Base-by-base conservation (phyloP, 1,284 basidiomycete genomes). In the Marasmius oreades region DNA sequence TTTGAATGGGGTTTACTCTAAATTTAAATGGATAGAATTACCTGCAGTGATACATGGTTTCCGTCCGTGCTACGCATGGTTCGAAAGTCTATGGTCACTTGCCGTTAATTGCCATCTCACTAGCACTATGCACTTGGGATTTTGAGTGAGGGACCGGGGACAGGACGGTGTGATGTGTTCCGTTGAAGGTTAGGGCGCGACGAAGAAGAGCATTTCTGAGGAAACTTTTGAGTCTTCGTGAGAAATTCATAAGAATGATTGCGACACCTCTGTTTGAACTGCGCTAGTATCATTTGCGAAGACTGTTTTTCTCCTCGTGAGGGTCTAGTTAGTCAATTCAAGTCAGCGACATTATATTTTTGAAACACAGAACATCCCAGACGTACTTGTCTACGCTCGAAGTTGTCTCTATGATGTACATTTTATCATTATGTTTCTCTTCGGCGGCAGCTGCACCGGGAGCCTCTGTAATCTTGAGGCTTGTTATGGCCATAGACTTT, bases 401-500 rank as follows among this genome's bases (percentile, higher is more conserved):
- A 1, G 77, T 80, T 7, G 86, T 86, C 64, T 91, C 83, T 14
- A 92, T 71, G 57, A 90, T 82, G 66, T 84, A 91, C 83, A 92
- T 90, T 57, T 77, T 83, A 59, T 80, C 76, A 60, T 88, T 88
- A 64, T 74, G 78, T 50, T 68, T 63, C 1, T 80, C 81, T 24
- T 81, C 79, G 5, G 72, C 67, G 14, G 73, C 74, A 24, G 77
- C 77, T 2, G 81, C 85, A 7, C 86, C 88, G 42, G 88, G 87
- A n/a, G 88, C 88, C 43, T 87, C 85, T 55, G 82, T 75, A 1
- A 87, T 73, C 57, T 79, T 85, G 55, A 90, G 67, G 22, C 79
- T 80, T 33, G 80, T 79, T 2, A 87, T 78, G 6, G 81, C 79
- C 31, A 90, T 66, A 48, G 76, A 75, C 39, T 75, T 71, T 1